Conservation (phyloP, 129 eudicot genomes). For the Flaveria ramosissima region DNA sequence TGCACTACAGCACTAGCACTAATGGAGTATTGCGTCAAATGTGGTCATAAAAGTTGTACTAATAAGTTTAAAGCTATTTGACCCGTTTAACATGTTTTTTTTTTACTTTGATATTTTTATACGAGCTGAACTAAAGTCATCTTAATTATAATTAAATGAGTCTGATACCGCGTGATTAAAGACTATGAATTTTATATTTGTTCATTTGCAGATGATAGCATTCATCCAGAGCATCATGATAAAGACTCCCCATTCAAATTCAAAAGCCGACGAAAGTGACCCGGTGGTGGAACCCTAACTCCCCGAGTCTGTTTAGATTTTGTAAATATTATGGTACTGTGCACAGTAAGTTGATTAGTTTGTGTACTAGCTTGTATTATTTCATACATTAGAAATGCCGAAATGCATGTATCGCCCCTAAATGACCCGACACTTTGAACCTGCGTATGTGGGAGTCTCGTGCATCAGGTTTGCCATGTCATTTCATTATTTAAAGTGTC, state of each 20-base stretch:
- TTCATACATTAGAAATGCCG: background rate
- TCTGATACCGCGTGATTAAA: no score
- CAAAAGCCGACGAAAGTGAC: conserved; percentile 11
- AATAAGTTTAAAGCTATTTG: background rate
- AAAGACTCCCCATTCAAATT: conserved; percentile 31
- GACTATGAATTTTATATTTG: background rate
- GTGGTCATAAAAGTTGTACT: no score
- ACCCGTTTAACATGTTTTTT: no score
- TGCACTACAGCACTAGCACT: no score
- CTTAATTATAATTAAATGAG: no score
- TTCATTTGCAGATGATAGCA: conserved; percentile 58
- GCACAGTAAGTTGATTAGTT: background rate
- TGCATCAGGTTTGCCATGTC: no score
- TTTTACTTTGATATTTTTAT: background rate
- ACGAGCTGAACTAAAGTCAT: background rate
- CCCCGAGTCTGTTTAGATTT: background rate
- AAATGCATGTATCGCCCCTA: background rate
- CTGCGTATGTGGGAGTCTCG: no score
- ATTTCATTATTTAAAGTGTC: background rate
- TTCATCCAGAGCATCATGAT: conserved; percentile 57
- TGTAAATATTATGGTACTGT: background rate
- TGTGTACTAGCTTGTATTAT: background rate
- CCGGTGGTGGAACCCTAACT: conserved; percentile 30
- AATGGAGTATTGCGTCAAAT: no score
- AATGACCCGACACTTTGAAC: no score